Percentiles rank a stretch among this genome's conserved stretches.
These are phyloP conservation scores for Albatrellus sp. DNA, from an alignment of 1,284 basidiomycete genomes.

Conservation along the genomic window DNA sequence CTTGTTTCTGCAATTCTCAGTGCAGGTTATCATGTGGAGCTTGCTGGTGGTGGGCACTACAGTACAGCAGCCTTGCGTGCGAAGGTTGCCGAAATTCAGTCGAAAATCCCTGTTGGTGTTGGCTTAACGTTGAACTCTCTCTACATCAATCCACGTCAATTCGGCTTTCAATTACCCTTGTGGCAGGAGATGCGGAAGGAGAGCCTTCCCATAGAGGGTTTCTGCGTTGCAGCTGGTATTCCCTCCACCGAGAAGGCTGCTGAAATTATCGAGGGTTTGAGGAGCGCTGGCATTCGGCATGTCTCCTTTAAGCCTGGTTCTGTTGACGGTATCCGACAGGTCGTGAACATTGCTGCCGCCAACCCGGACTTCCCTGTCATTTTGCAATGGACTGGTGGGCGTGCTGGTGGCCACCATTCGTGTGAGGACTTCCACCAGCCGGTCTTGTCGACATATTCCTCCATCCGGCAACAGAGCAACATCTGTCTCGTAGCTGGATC, in stretches of 20 bases:
- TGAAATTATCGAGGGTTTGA: conserved; percentile 79
- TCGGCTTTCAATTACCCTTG: conserved; percentile 91
- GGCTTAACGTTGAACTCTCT: conserved; percentile 91
- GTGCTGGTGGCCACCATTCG: conserved; percentile 97
- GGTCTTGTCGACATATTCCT: conserved; percentile 79
- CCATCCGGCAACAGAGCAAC: conserved; percentile 84
- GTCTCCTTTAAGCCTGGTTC: conserved; percentile 96
- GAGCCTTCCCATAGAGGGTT: conserved; percentile 92
- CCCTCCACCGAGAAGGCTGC: conserved; percentile 88
- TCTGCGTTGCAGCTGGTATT: conserved; percentile 95
- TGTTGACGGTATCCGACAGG: conserved; percentile 93
- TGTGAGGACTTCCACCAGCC: conserved; percentile 99
- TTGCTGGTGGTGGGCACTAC: conserved; percentile 97
- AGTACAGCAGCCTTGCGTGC: conserved; percentile 77
- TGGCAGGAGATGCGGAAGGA: conserved; percentile 97
- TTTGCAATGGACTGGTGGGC: conserved; percentile 97
- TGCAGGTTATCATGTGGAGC: conserved; percentile 92
- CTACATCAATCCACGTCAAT: conserved; percentile 98
- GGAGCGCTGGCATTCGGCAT: conserved; percentile 81
- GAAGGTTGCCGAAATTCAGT: conserved; percentile 85
- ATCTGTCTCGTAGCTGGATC: conserved; percentile 91
- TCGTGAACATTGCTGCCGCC: conserved; percentile 88
- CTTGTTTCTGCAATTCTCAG: conserved; percentile 87
- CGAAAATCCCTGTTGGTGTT: conserved; percentile 72
- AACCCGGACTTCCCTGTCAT: conserved; percentile 98